A percentile compares a stretch with the other conserved stretches of the same genome.
phyloP scores from a whole-genome alignment of 139 green algal genomes.

The Chlamydomonas asymmetrica region DNA sequence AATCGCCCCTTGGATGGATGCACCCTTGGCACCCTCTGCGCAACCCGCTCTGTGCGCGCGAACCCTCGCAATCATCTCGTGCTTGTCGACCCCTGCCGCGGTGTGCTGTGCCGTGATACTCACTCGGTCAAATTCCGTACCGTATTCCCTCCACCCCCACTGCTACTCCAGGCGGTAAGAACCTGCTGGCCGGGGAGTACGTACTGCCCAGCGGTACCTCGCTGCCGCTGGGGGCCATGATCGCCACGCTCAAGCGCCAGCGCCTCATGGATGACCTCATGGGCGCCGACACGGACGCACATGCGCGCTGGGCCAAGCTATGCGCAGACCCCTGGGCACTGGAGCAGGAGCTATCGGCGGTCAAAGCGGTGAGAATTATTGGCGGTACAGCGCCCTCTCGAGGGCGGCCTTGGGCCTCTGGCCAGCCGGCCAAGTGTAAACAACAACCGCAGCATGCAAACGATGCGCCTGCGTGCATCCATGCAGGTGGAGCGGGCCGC shows the following conservation, averaged over 20 bases:
- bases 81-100: too few relatives aligned
- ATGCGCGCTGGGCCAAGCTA: background rate
- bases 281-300: too few relatives aligned
- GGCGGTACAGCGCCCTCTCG: background rate
- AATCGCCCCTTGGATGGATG: too few relatives aligned
- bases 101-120: too few relatives aligned
- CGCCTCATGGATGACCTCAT: conserved; percentile 43
- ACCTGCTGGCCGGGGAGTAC: conserved; percentile 38
- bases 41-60: too few relatives aligned
- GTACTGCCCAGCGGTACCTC: conserved; percentile 52
- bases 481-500: conserved; percentile 20
- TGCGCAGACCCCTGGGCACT: background rate
- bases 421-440: background rate
- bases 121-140: too few relatives aligned
- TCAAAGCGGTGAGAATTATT: background rate
- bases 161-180: conserved; percentile 7
- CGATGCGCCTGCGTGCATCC: conserved; percentile 21
- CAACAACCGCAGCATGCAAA: background rate
- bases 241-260: conserved; percentile 45
- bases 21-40: too few relatives aligned
- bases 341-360: background rate
- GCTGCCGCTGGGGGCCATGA: conserved; percentile 54
- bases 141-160: too few relatives aligned
- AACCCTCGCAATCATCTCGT: too few relatives aligned
- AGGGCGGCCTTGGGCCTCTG: background rate